Conservation (phyloP, 2,329 filamentous ascomycete species). For the Aspergillus oerlinghausenensis region DNA sequence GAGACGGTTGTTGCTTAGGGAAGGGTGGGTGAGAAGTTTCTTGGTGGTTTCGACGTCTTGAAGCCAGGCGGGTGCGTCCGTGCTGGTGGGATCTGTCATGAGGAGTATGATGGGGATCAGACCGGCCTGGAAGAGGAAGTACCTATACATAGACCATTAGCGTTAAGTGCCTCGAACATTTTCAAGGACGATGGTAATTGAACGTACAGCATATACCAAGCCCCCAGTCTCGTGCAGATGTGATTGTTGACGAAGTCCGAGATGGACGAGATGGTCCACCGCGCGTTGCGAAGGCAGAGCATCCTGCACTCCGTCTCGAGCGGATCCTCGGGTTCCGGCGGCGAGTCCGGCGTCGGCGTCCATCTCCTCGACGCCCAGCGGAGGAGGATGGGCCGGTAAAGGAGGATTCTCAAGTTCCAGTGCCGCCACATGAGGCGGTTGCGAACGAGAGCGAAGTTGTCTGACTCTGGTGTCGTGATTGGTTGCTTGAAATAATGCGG, state of each 20-base stretch:
- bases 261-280: slow-evolving; percentile 40
- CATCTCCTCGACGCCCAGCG: slow-evolving; percentile 36
- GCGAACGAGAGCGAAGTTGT: slow-evolving; percentile 36
- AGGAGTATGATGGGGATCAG: slow-evolving; percentile 42
- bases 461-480: slow-evolving; percentile 28
- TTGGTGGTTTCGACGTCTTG: slow-evolving; percentile 40
- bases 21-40: slow-evolving; percentile 35
- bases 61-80: slow-evolving; percentile 33
- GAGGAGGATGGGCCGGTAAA: slow-evolving; percentile 41
- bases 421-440: slow-evolving; percentile 40
- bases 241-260: slow-evolving; percentile 39
- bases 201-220: slow-evolving; percentile 42
- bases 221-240: slow-evolving; percentile 38
- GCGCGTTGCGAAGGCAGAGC: slow-evolving; percentile 38
- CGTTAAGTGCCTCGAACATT: not conserved
- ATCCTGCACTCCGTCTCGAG: slow-evolving; percentile 36
- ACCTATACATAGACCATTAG: slow-evolving; percentile 16
- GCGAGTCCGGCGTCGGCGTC: slow-evolving; percentile 26
- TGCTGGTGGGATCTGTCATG: slow-evolving; percentile 38
- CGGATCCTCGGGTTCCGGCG: slow-evolving; percentile 28
- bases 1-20: slow-evolving; percentile 36
- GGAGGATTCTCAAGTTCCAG: slow-evolving; percentile 42
- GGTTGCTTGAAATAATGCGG: slow-evolving; percentile 38
- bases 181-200: not conserved
- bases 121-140: slow-evolving; percentile 45